Percentiles rank a stretch among this genome's conserved stretches.
phyloP scores from a whole-genome alignment of 2,329 filamentous ascomycete genomes.

The Alternaria metachromatica region DNA sequence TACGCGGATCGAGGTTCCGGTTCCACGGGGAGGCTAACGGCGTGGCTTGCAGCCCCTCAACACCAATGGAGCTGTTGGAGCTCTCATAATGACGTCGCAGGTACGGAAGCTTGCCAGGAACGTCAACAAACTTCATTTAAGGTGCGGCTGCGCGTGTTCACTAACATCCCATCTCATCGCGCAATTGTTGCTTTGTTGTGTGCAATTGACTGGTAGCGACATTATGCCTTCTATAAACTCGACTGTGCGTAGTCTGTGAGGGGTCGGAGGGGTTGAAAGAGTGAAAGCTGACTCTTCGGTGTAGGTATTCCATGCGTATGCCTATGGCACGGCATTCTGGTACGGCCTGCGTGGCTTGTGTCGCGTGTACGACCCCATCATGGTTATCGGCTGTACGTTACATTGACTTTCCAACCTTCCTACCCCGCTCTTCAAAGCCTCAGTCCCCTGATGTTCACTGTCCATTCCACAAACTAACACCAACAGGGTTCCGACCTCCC shows the following conservation, averaged over 20 bases:
- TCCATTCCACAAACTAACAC: constrained; percentile 3
- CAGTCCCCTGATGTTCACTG: not conserved
- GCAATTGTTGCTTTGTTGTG: not conserved
- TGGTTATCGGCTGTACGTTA: constrained; percentile 31
- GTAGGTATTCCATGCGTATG: constrained; percentile 33
- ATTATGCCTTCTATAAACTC: constrained; percentile 12
- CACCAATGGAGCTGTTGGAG: constrained; percentile 18
- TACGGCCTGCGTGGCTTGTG: constrained; percentile 32
- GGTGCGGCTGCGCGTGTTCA: not conserved
- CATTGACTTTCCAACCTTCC: not conserved
- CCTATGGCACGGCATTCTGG: constrained; percentile 37
- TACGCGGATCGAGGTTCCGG: not conserved
- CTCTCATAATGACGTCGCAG: constrained; percentile 27
- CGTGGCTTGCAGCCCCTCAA: constrained; percentile 14
- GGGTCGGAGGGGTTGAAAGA: not conserved
- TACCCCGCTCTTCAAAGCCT: not conserved
- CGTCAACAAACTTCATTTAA: constrained; percentile 1
- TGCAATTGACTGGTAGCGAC: not conserved
- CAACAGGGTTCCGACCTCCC: constrained; percentile 32
- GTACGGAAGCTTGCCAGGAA: not conserved
- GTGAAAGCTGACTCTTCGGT: not conserved
- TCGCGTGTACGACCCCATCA: constrained; percentile 33
- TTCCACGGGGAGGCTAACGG: not conserved
- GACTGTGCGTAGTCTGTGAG: not conserved
- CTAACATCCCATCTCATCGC: not conserved